Evolutionary conservation across 2,329 filamentous ascomycete genomes (phyloP).

Genomic region (Ophiostoma montium): DNA sequence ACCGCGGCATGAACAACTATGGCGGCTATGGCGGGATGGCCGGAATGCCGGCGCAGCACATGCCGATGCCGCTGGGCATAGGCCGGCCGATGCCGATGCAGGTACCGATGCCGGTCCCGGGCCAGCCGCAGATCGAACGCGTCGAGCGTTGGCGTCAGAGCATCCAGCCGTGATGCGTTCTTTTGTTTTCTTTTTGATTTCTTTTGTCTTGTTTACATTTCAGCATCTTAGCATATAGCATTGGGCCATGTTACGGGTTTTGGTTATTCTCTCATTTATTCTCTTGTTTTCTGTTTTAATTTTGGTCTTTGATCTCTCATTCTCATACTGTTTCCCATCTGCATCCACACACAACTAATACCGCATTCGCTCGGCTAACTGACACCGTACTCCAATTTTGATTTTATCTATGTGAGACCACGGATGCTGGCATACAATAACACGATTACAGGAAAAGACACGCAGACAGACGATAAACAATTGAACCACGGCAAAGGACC

Average conservation of each 20-base stretch:
- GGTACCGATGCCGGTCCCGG: constrained; percentile 12
- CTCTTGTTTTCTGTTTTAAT: too few relatives aligned
- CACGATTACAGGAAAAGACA: not conserved
- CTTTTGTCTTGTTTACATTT: not conserved
- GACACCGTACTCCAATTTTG: constrained; percentile 4
- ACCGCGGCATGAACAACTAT: not conserved
- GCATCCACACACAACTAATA: too few relatives aligned
- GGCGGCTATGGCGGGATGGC: not conserved
- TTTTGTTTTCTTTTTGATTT: not conserved
- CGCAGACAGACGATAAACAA: too few relatives aligned
- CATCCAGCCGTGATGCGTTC: constrained; percentile 14
- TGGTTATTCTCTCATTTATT: not conserved
- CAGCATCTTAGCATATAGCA: not conserved
- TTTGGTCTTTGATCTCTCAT: too few relatives aligned
- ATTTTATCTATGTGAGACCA: constrained; percentile 4
- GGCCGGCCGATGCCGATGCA: constrained; percentile 10
- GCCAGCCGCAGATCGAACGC: constrained; percentile 18
- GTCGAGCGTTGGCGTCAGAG: constrained; percentile 23
- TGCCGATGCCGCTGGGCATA: constrained; percentile 6
- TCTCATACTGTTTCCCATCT: too few relatives aligned
- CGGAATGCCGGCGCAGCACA: not conserved
- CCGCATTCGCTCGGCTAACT: too few relatives aligned
- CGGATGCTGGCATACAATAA: constrained; percentile 1
- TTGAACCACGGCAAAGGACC: not conserved
- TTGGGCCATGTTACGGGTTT: not conserved